Percentiles rank a stretch among this genome's conserved stretches.
phyloP scores from a whole-genome alignment of 129 eudicot species.

The Mikania micrantha region DNA sequence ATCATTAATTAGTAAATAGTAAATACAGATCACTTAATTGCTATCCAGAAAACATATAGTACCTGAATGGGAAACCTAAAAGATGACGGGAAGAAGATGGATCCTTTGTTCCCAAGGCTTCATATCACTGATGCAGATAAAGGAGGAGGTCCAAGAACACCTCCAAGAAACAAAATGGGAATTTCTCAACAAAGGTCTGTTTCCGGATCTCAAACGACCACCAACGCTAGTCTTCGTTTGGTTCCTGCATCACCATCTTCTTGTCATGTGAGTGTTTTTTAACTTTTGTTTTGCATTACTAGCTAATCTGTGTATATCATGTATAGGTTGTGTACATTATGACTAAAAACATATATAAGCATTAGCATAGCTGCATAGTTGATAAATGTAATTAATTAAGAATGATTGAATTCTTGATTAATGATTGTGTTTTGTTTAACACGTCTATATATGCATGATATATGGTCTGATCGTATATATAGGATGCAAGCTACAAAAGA shows the following conservation, averaged over 20 bases:
- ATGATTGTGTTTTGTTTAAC: too few relatives aligned
- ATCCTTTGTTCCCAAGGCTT: slow-evolving; percentile 78
- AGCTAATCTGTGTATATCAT: background rate
- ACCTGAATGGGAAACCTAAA: slow-evolving; percentile 48
- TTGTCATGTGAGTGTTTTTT: slow-evolving; percentile 45
- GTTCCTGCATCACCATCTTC: slow-evolving; percentile 29
- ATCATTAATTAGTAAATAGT: too few relatives aligned
- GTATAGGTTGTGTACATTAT: too few relatives aligned
- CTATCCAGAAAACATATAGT: background rate
- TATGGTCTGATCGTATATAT: too few relatives aligned
- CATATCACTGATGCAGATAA: slow-evolving; percentile 50
- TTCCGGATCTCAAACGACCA: slow-evolving; percentile 30
- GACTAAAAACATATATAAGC: too few relatives aligned
- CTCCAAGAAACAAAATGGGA: slow-evolving; percentile 78
- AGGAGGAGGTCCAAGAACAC: slow-evolving; percentile 70
- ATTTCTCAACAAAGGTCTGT: slow-evolving; percentile 34
- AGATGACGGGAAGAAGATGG: slow-evolving; percentile 57
- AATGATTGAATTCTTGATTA: too few relatives aligned
- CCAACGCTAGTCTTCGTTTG: slow-evolving; percentile 16
- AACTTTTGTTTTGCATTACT: background rate
- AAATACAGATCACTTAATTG: too few relatives aligned
- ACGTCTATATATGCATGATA: too few relatives aligned
- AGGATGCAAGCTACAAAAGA: slow-evolving; percentile 41
- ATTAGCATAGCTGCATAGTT: too few relatives aligned
- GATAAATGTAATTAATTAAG: too few relatives aligned